Conservation (phyloP, 2,329 filamentous ascomycete genomes). For the Sclerotiophoma versabilis region DNA sequence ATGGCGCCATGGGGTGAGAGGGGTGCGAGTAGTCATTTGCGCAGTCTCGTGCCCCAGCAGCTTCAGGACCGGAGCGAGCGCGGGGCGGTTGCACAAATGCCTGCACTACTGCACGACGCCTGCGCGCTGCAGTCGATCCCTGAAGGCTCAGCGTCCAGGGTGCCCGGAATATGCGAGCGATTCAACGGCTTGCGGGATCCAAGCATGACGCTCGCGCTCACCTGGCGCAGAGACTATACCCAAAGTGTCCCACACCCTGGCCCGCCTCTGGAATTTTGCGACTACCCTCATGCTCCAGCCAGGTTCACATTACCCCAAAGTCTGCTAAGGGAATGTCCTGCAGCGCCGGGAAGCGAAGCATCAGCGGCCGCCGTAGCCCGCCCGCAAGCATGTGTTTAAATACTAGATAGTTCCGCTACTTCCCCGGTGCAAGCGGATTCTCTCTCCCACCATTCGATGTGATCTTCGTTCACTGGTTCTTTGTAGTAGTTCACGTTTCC, state of each 20-base stretch:
- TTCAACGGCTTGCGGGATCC: slow-evolving; percentile 51
- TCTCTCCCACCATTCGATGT: slow-evolving; percentile 49
- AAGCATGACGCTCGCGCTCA: slow-evolving; percentile 48
- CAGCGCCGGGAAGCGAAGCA: slow-evolving; percentile 51
- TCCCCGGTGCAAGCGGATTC: slow-evolving; percentile 50
- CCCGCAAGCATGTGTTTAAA: slow-evolving; percentile 51
- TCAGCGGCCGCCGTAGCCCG: slow-evolving; percentile 48
- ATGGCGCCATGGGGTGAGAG: slow-evolving; percentile 33
- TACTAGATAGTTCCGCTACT: slow-evolving; percentile 49
- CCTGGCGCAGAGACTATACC: slow-evolving; percentile 43
- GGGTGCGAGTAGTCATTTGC: slow-evolving; percentile 17
- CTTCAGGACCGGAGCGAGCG: slow-evolving; percentile 29
- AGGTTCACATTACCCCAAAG: slow-evolving; percentile 51
- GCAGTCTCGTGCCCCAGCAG: slow-evolving; percentile 37
- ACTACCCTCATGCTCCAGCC: slow-evolving; percentile 51
- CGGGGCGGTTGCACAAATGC: slow-evolving; percentile 37
- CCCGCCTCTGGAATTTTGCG: slow-evolving; percentile 44
- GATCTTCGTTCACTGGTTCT: slow-evolving; percentile 47
- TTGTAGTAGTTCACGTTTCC: slow-evolving; percentile 45
- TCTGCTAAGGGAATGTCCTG: slow-evolving; percentile 51
- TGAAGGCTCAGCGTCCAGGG: slow-evolving; percentile 42
- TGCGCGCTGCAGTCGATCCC: slow-evolving; percentile 45
- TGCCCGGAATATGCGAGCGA: slow-evolving; percentile 45
- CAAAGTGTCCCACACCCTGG: slow-evolving; percentile 38
- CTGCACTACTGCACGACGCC: slow-evolving; percentile 16